A percentile compares a stretch with the other conserved stretches of the same genome.
These are phyloP conservation scores for Cynanchum wilfordii DNA, from an alignment of 257 asterid species.

Conservation along the genomic window DNA sequence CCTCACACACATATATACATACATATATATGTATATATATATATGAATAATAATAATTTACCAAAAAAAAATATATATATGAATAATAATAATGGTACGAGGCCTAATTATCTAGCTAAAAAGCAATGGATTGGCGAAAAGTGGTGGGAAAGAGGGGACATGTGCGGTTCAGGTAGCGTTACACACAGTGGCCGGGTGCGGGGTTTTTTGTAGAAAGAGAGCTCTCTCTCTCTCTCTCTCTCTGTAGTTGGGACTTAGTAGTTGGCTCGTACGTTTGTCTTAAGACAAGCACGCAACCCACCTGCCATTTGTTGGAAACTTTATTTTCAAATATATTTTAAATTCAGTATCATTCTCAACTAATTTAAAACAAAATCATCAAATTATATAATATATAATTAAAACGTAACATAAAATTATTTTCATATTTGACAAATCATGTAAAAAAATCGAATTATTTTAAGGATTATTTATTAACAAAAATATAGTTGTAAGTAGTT, in stretches of 20 bases:
- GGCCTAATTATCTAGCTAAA: background rate
- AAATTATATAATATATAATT: background rate
- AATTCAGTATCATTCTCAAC: too few species aligned
- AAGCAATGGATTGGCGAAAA: background rate
- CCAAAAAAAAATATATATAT: too few species aligned
- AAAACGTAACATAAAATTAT: too few species aligned
- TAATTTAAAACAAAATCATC: background rate
- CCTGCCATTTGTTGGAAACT: conserved; percentile 39
- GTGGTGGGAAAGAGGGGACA: background rate
- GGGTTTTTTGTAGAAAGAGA: background rate
- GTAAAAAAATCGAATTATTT: too few species aligned
- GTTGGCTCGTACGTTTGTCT: conserved; percentile 43
- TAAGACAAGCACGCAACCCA: conserved; percentile 17
- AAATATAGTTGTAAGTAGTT: too few species aligned
- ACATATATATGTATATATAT: background rate
- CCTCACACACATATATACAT: too few species aligned
- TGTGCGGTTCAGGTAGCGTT: conserved; percentile 5
- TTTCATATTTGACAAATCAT: too few species aligned
- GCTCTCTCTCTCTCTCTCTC: background rate
- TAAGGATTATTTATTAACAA: too few species aligned
- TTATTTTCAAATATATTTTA: background rate
- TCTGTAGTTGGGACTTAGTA: conserved; percentile 25
- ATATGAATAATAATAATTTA: too few species aligned
- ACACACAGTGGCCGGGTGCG: background rate
- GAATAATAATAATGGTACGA: background rate